Evolutionary conservation across 148 eudicot genomes (phyloP).

Genomic region (Pharnaceum exiguum): DNA sequence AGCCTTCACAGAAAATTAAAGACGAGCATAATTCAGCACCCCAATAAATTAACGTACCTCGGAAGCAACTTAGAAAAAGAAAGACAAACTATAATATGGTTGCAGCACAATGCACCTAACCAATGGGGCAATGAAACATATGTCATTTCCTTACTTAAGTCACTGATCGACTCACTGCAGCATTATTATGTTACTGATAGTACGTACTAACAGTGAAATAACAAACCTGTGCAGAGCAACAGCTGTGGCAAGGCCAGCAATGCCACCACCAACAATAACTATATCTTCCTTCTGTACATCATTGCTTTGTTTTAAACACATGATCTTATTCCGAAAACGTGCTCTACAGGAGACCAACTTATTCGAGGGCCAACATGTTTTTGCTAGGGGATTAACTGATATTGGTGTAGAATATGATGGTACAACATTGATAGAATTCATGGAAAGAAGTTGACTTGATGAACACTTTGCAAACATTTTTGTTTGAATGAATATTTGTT

Average conservation of each 20-base stretch:
- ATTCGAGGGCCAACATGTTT: not conserved
- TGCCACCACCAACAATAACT: slow-evolving; percentile 85
- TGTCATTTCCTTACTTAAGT: no score
- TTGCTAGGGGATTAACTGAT: slow-evolving; percentile 3
- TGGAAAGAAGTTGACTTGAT: slow-evolving; percentile 11
- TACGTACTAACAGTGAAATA: no score
- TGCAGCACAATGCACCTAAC: no score
- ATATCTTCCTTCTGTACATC: slow-evolving; percentile 41
- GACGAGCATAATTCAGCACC: not conserved
- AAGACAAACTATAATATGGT: not conserved
- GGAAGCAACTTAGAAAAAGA: not conserved
- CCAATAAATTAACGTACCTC: not conserved
- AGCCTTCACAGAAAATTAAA: slow-evolving; percentile 33
- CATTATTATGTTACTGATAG: no score
- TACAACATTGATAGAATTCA: not conserved
- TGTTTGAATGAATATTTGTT: not conserved
- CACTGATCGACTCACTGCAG: no score
- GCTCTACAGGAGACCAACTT: not conserved
- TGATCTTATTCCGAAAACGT: not conserved
- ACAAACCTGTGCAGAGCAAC: slow-evolving; percentile 74
- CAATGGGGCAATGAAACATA: no score
- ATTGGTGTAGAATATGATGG: not conserved
- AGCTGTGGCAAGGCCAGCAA: slow-evolving; percentile 93
- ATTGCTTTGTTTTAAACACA: slow-evolving; percentile 4
- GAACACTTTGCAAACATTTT: slow-evolving; percentile 12